phyloP scores from a whole-genome alignment of 2,329 filamentous ascomycete genomes.

The Domatiomyces catenatus region DNA sequence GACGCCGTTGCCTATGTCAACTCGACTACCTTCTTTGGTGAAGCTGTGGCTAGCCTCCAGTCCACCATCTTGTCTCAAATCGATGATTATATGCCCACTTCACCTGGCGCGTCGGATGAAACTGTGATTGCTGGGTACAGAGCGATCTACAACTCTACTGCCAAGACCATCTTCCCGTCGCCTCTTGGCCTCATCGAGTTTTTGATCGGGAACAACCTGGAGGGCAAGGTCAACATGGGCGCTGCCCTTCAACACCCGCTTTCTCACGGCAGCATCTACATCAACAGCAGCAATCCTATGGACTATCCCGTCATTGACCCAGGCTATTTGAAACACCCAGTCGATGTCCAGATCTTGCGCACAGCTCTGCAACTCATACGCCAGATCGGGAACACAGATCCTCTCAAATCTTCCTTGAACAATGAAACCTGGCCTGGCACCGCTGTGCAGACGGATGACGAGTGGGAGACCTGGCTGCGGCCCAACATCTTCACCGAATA shows the following conservation, averaged over 20 bases:
- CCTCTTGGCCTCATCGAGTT: constrained; percentile 13
- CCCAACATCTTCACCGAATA: constrained; percentile 11
- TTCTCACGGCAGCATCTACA: constrained; percentile 14
- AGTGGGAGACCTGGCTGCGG: constrained; percentile 19
- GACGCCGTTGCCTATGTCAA: constrained; percentile 13
- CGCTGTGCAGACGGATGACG: constrained; percentile 12
- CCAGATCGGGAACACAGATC: constrained; percentile 20
- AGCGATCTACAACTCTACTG: constrained; percentile 12
- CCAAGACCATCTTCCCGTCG: constrained; percentile 9
- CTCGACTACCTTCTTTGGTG: constrained; percentile 13
- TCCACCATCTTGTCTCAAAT: constrained; percentile 4
- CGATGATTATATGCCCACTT: constrained; percentile 4
- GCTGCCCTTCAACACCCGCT: constrained; percentile 15
- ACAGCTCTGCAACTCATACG: constrained; percentile 23
- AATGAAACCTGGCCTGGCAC: constrained; percentile 15
- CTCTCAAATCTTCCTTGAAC: constrained; percentile 22
- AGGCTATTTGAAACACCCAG: constrained; percentile 29
- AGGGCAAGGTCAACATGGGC: constrained; percentile 11
- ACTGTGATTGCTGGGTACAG: constrained; percentile 14
- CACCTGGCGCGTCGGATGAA: constrained; percentile 2
- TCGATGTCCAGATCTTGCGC: constrained; percentile 28
- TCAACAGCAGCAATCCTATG: constrained; percentile 22
- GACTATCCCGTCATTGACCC: constrained; percentile 28
- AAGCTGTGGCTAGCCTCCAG: constrained; percentile 2
- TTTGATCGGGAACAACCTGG: constrained; percentile 18